Evolutionary conservation across 345 rosid species (phyloP), one percentile per base, ranked within the genome.

Genomic region (Gynandropsis gynandra): DNA sequence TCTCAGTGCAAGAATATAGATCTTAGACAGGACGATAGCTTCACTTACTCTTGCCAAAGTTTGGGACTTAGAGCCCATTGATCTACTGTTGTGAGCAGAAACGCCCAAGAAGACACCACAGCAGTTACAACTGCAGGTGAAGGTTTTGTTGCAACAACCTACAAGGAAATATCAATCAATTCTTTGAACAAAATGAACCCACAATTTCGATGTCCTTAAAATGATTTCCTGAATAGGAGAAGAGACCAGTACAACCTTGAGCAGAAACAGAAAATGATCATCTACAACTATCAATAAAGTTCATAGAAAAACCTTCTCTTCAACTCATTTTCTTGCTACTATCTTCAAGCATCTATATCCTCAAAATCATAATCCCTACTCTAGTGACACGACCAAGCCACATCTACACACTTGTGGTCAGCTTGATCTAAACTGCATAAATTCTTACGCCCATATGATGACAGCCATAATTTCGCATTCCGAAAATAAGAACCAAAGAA

Each of bases 21-120:
- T 46, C 17, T 0, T 20, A 59, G 7, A 32, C 21, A 38, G 33
- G 4, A 12, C 7, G 0, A 1, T 31, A 4, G 35, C 27, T 40
- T 39, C 27, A 53, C 65, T 66, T 56, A 92, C 99, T 83, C 86
- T 65, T 63, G 95, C 88, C 90, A 83, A 50, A 72, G 52, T 77
- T 85, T 92, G 47, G 87, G 71, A 61, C 75, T 70, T 33, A 79
- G 75, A 0, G 53, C 64, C 77, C 77, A 68, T 31, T 62, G 74
- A 24, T 76, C 72, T 68, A 80, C 46, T 37, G 88, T 73, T 54
- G 98, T 80, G 49, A 88, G 74, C 61, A 92, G 87, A 76, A 88
- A 88, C 46, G 97, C 73, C 99, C 97, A 92, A 41, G 95, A 77
- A 66, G 95, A 85, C 53, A 85, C 94, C 64, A 74, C 75, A 21